phyloP scores from a whole-genome alignment of 176 grass and related monocot species.

The Oryza brachyantha region DNA sequence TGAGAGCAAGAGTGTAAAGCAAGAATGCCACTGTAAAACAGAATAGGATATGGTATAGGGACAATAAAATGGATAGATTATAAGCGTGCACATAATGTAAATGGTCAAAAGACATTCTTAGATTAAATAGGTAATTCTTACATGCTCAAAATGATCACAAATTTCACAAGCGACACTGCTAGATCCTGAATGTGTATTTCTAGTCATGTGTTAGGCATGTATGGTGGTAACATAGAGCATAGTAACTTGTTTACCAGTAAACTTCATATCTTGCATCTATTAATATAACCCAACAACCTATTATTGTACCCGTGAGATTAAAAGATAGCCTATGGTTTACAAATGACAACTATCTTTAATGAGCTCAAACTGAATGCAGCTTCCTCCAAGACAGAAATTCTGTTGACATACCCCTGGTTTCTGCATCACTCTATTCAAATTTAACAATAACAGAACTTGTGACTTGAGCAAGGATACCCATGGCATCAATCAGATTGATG shows the following conservation, averaged over 20 bases:
- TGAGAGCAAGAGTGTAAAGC: slow-evolving; percentile 1
- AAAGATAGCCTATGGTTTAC: not conserved
- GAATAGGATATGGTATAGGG: not conserved
- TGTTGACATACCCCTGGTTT: not conserved
- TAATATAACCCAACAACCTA: slow-evolving; percentile 50
- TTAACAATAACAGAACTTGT: not conserved
- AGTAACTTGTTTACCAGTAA: not conserved
- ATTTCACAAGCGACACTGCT: not conserved
- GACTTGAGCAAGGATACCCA: not conserved
- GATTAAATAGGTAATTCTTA: not conserved
- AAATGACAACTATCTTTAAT: not conserved
- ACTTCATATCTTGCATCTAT: not conserved
- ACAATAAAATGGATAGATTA: not conserved
- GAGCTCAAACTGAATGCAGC: not conserved
- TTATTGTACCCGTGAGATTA: slow-evolving; percentile 2
- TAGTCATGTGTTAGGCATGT: not conserved
- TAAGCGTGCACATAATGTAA: not conserved
- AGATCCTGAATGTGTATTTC: not conserved
- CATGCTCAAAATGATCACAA: not conserved
- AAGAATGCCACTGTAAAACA: not conserved
- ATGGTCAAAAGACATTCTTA: not conserved
- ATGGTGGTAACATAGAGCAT: not conserved
- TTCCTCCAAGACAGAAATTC: not conserved
- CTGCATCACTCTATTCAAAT: not conserved
- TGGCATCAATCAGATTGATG: not conserved